phyloP scores from a whole-genome alignment of 2,329 filamentous ascomycete species.

The Grosmannia serpens region DNA sequence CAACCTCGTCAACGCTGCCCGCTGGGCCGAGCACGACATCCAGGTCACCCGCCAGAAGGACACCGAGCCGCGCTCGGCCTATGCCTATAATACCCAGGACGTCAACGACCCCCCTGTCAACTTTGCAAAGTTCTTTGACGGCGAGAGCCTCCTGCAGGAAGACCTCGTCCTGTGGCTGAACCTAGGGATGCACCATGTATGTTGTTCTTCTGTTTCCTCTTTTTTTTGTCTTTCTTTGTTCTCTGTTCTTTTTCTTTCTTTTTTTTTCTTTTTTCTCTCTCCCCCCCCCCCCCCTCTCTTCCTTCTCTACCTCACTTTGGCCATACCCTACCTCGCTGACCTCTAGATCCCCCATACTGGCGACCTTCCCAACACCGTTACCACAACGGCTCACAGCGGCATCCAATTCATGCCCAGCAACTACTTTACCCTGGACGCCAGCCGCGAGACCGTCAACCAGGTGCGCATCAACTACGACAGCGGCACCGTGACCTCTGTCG shows the following conservation, averaged over 20 bases:
- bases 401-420: constrained; percentile 32
- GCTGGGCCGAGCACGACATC: constrained; percentile 39
- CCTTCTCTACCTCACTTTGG: too few species aligned
- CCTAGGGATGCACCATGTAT: constrained; percentile 41
- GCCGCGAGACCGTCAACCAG: constrained; percentile 26
- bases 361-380: constrained; percentile 42
- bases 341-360: constrained; percentile 29
- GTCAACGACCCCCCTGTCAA: constrained; percentile 35
- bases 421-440: constrained; percentile 29
- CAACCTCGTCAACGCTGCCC: constrained; percentile 30
- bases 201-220: neutral
- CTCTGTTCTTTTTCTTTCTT: neutral
- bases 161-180: constrained; percentile 41
- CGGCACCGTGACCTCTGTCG: constrained; percentile 2
- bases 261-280: too few species aligned
- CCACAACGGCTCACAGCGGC: constrained; percentile 32
- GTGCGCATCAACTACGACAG: constrained; percentile 21
- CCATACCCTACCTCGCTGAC: neutral
- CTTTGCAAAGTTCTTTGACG: constrained; percentile 37
- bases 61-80: constrained; percentile 33
- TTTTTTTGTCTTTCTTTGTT: neutral
- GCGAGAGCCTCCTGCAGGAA: constrained; percentile 28
- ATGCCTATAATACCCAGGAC: constrained; percentile 33
- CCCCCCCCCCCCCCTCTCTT: too few species aligned
- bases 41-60: constrained; percentile 40